Evolutionary conservation across 495 filamentous ascomycete genomes (phyloP).

Genomic region (Penicillium cinerascens): DNA sequence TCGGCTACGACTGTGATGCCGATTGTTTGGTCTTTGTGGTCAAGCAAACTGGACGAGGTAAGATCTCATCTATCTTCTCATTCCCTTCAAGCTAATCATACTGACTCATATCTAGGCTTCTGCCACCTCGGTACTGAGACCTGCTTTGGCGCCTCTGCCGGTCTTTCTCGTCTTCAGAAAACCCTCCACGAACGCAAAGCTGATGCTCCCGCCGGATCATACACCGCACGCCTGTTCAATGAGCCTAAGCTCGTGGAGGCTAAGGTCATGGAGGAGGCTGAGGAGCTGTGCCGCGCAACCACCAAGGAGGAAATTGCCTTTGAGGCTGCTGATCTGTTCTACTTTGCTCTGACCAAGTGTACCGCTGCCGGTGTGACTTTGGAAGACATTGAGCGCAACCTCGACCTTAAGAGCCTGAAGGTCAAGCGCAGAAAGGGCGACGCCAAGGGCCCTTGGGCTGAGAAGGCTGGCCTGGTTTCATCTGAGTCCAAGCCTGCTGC

Average conservation of each 20-base stretch:
- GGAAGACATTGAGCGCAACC: constrained; percentile 82
- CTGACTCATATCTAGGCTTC: constrained; percentile 60
- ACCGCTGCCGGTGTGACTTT: constrained; percentile 76
- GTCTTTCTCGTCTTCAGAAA: constrained; percentile 78
- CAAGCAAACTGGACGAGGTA: constrained; percentile 75
- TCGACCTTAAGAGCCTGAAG: constrained; percentile 93
- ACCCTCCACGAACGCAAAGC: constrained; percentile 75
- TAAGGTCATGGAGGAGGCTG: constrained; percentile 98
- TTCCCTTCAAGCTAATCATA: neutral
- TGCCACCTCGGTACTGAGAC: constrained; percentile 89
- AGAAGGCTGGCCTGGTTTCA: constrained; percentile 66
- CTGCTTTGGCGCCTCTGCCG: constrained; percentile 83
- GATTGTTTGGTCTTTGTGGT: constrained; percentile 90
- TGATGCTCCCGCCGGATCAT: constrained; percentile 82
- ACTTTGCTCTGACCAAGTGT: constrained; percentile 91
- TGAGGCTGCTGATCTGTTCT: constrained; percentile 91
- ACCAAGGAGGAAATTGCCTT: constrained; percentile 82
- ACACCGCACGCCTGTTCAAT: constrained; percentile 87
- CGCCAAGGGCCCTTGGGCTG: constrained; percentile 85
- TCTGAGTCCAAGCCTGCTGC: constrained; percentile 34
- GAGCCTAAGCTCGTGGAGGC: constrained; percentile 85
- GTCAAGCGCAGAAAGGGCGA: constrained; percentile 88
- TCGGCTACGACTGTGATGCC: constrained; percentile 86
- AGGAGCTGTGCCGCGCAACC: constrained; percentile 83
- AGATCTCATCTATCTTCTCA: neutral